Evolutionary conservation across 192 early-diverging fungal species (phyloP).

Genomic region (Diversispora eburnea): DNA sequence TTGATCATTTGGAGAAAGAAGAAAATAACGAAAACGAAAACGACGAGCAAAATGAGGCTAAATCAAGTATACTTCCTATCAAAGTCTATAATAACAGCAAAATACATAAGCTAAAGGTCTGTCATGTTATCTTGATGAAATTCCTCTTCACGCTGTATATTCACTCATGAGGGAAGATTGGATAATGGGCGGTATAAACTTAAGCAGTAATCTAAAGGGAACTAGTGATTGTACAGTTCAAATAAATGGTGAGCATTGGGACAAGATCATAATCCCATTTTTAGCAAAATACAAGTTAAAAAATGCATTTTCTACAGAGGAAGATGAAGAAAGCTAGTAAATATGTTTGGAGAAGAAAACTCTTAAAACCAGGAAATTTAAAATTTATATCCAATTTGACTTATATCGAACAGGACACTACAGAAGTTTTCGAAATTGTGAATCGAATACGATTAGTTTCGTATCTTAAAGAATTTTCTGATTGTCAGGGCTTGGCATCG

Average conservation of each 20-base stretch:
- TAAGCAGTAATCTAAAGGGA: constrained; percentile 9
- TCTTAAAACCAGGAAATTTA: constrained; percentile 14
- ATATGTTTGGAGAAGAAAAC: constrained; percentile 18
- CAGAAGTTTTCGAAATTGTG: constrained; percentile 21
- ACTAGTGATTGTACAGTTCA: neutral
- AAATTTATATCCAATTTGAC: constrained; percentile 8
- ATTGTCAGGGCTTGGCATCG: constrained; percentile 1
- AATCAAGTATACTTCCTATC: constrained; percentile 3
- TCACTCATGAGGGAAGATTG: constrained; percentile 10
- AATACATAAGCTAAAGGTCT: neutral
- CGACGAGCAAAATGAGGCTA: neutral
- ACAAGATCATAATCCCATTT: constrained; percentile 11
- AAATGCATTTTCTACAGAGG: constrained; percentile 3
- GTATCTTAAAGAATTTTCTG: constrained; percentile 10
- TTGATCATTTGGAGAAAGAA: neutral
- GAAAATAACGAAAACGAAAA: neutral
- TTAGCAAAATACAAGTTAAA: constrained; percentile 11
- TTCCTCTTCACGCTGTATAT: constrained; percentile 17
- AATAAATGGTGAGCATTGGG: constrained; percentile 19
- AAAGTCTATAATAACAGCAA: neutral
- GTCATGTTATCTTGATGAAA: constrained; percentile 9
- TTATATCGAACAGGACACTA: constrained; percentile 1
- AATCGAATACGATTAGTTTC: constrained; percentile 20
- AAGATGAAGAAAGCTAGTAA: neutral
- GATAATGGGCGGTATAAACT: neutral